Evolutionary conservation across 805 yeast species (phyloP).

Genomic region (Lipomyces starkeyi): DNA sequence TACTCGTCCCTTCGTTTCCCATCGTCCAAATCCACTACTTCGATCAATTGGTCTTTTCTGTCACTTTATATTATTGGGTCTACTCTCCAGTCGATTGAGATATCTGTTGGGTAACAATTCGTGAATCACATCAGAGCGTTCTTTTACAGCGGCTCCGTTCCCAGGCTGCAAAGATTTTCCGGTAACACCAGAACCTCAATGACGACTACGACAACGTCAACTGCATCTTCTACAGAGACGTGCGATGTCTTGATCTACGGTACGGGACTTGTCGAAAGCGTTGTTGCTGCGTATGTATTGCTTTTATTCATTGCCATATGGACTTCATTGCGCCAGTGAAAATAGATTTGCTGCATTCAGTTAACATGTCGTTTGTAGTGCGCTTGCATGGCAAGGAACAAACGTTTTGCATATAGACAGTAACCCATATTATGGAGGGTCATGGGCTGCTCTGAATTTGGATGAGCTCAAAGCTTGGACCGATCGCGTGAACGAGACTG

Average conservation of each 20-base stretch:
- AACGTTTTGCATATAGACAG: slow-evolving; percentile 87
- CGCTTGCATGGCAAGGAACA: slow-evolving; percentile 98
- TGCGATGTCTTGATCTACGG: slow-evolving; percentile 92
- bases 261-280: slow-evolving; percentile 87
- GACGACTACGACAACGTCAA: slow-evolving; percentile 10
- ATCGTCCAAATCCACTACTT: neutral
- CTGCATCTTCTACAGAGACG: slow-evolving; percentile 54
- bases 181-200: slow-evolving; percentile 36
- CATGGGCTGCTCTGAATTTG: slow-evolving; percentile 80
- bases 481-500: slow-evolving; percentile 60
- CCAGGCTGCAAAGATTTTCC: neutral
- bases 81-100: neutral
- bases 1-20: neutral
- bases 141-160: neutral
- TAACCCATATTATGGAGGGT: slow-evolving; percentile 86
- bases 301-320: neutral
- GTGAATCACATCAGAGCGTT: neutral
- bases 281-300: slow-evolving; percentile 68
- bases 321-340: neutral
- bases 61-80: neutral
- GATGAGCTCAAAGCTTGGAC: slow-evolving; percentile 87
- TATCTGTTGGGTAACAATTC: neutral
- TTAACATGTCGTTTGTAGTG: slow-evolving; percentile 44
- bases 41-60: neutral
- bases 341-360: neutral